Conservation (phyloP, 257 asterid species). For the Rauvolfia tetraphylla region DNA sequence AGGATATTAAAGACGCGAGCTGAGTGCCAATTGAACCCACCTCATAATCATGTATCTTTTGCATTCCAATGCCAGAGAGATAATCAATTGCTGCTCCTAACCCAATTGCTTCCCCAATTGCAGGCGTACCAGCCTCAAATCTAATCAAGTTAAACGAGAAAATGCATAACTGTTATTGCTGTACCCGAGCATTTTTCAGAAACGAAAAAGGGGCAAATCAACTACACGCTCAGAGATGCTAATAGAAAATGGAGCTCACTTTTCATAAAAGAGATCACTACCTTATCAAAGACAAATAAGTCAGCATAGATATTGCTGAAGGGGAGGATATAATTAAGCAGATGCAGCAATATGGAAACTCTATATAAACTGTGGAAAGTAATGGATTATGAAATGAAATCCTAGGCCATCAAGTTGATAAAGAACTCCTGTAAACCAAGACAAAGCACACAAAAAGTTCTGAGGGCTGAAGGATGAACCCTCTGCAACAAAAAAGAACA, state of each 20-base stretch:
- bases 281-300: not conserved
- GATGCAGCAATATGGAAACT: not conserved
- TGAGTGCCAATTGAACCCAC: conserved; percentile 25
- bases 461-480: no score
- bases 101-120: conserved; percentile 92
- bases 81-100: conserved; percentile 90
- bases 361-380: not conserved
- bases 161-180: not conserved
- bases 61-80: conserved; percentile 85
- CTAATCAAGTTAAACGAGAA: conserved; percentile 28
- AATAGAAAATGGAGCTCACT: not conserved
- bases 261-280: not conserved
- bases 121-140: conserved; percentile 98
- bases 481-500: no score
- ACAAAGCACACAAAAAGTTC: no score
- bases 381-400: not conserved
- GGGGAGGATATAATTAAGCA: not conserved
- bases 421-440: not conserved
- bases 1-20: not conserved
- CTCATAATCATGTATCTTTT: conserved; percentile 85
- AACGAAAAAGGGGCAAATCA: not conserved
- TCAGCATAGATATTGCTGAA: not conserved
- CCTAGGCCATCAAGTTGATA: not conserved
- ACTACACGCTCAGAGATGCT: not conserved
- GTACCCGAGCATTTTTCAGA: not conserved